Percentiles rank a stretch among this genome's conserved stretches.
Evolutionary conservation across 306 rosid genomes (phyloP).

Genomic region (Macrotyloma uniflorum): DNA sequence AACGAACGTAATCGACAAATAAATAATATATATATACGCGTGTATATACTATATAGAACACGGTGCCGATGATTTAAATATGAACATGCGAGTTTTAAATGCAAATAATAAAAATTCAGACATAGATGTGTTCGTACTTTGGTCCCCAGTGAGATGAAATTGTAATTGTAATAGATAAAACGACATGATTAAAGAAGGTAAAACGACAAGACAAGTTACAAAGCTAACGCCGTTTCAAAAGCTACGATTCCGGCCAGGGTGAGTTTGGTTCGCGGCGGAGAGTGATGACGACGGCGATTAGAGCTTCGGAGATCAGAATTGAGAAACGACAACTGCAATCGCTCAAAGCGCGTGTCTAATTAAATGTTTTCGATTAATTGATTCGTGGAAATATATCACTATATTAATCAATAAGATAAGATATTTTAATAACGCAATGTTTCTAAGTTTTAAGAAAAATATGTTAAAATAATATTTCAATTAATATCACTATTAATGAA

Average conservation of each 20-base stretch:
- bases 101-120: constrained; percentile 3
- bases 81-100: not conserved
- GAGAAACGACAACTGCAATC: not conserved
- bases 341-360: constrained; percentile 5
- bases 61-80: not conserved
- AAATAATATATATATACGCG: not conserved
- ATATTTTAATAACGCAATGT: not conserved
- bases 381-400: not conserved
- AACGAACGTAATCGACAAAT: constrained; percentile 5
- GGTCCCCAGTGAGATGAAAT: not conserved
- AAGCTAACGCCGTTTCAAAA: not conserved
- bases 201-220: not conserved
- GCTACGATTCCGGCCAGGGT: constrained; percentile 1
- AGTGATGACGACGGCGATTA: constrained; percentile 15
- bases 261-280: not conserved
- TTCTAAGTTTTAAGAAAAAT: not conserved
- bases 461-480: not conserved
- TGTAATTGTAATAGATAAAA: constrained; percentile 9
- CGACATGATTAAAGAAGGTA: not conserved
- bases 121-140: not conserved
- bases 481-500: not conserved
- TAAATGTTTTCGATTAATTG: not conserved
- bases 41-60: not conserved
- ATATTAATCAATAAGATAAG: not conserved
- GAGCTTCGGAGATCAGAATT: not conserved